Evolutionary conservation across 2,329 filamentous ascomycete species (phyloP).

Genomic region (Epichloe hybrida): DNA sequence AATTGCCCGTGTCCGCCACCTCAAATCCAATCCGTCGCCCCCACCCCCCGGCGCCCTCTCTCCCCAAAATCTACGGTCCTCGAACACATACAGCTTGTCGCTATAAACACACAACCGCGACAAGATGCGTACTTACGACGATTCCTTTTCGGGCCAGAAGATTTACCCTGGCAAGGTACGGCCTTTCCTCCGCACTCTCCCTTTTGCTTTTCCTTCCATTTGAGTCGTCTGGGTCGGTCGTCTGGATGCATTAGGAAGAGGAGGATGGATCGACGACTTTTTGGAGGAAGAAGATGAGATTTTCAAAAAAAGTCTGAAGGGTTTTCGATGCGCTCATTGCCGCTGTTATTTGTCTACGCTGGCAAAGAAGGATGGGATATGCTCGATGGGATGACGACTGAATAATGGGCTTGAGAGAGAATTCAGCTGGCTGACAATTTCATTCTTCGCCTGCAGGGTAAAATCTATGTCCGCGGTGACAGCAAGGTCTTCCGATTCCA

Average conservation of each 20-base stretch:
- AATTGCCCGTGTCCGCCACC: constrained; percentile 23
- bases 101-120: constrained; percentile 25
- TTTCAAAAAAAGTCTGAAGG: neutral
- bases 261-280: neutral
- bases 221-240: neutral
- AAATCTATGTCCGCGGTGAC: constrained; percentile 98
- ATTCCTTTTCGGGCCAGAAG: constrained; percentile 51
- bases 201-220: neutral
- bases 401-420: neutral
- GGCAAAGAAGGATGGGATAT: neutral
- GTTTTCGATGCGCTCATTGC: no score
- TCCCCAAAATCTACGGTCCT: constrained; percentile 25
- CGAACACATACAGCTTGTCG: constrained; percentile 28
- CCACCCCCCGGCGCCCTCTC: constrained; percentile 2
- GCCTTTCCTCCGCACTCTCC: neutral
- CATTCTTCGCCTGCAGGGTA: constrained; percentile 52
- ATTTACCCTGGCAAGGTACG: constrained; percentile 57
- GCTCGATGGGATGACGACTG: neutral
- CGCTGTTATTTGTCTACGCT: neutral
- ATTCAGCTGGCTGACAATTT: constrained; percentile 12
- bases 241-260: neutral
- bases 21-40: constrained; percentile 14
- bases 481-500: constrained; percentile 99
- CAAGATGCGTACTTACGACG: constrained; percentile 56
- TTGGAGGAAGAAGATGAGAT: neutral